Base-by-base conservation (phyloP, 1,284 basidiomycete species). In the Pisolithus thermaeus region DNA sequence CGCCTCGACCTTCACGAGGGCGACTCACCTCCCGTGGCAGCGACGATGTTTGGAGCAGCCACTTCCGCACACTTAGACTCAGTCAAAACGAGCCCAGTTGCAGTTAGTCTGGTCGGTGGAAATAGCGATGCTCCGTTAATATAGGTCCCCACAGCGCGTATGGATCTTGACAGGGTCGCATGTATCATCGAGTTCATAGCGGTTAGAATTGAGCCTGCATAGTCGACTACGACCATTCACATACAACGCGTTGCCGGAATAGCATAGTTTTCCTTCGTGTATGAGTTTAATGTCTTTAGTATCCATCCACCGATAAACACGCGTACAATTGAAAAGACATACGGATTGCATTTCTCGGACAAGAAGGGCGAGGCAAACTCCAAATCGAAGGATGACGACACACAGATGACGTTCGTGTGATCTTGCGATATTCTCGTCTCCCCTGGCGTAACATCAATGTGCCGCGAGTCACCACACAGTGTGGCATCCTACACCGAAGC, bases 291-390 rank as follows among this genome's bases (percentile, higher is more conserved):
- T 1, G 95, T 97, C 73, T 99, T 93, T 58, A 97, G 70, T 42
- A 97, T 87, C 97, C 97, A 99, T 1, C 91, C 96, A 60, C 98
- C 94, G 3, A 99, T 73, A 56, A 92, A 85, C 42, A 95, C 75
- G 20, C 88, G 83, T 1, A 93, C 95, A 8, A 91, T 72, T 0
- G 92, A 91, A 12, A 94, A 74, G 0, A 56, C 65, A 46, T 81
- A 79, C 0, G 91, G 77, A 63, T 99, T 98, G 69, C 92, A 87
- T 64, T 92, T 93, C 14, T 70, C 62, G 2, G 78, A 52, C 25
- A 77, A 71, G 62, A 87, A 87, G 12, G 78, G 70, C 2, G 75
- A 67, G 5, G 74, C 77, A 0, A 81, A 82, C 0, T 81, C 75
- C 0, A 83, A 77, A 54, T 82, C 83, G 69, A 90, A 90, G 7